Evolutionary conservation across 2,329 filamentous ascomycete genomes (phyloP).

Genomic region (Fusarium equiseti): DNA sequence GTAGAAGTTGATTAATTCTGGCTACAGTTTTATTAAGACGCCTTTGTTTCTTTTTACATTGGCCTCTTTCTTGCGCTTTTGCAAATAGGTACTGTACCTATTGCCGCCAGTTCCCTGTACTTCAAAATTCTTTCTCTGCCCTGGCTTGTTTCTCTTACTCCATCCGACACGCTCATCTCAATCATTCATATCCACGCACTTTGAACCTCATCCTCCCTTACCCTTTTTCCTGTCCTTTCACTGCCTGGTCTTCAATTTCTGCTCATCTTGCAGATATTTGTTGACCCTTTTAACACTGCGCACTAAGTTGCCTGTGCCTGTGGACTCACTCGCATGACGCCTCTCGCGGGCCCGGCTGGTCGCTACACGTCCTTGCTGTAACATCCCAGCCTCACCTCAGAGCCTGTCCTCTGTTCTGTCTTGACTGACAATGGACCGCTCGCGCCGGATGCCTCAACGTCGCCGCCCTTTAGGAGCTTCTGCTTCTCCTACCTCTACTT

Average conservation of each 20-base stretch:
- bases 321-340: conserved; percentile 46
- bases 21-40: conserved; percentile 17
- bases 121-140: conserved; percentile 51
- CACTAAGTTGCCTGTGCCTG: conserved; percentile 26
- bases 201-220: conserved; percentile 37
- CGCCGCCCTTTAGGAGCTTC: conserved; percentile 51
- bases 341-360: conserved; percentile 48
- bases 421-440: conserved; percentile 55
- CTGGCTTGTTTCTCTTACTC: conserved; percentile 47
- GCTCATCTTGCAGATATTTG: conserved; percentile 27
- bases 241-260: conserved; percentile 16
- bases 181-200: conserved; percentile 42
- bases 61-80: conserved; percentile 29
- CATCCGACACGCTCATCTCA: conserved; percentile 49
- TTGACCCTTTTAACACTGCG: conserved; percentile 27
- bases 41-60: conserved; percentile 28
- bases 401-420: conserved; percentile 26
- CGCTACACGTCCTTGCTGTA: conserved; percentile 48
- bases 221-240: not conserved
- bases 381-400: conserved; percentile 45
- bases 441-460: conserved; percentile 53
- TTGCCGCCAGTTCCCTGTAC: conserved; percentile 45
- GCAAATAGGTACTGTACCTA: conserved; percentile 27
- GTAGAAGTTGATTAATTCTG: not conserved
- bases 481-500: conserved; percentile 51